phyloP scores from a whole-genome alignment of 1,284 basidiomycete species.

The Abortiporus biennis region DNA sequence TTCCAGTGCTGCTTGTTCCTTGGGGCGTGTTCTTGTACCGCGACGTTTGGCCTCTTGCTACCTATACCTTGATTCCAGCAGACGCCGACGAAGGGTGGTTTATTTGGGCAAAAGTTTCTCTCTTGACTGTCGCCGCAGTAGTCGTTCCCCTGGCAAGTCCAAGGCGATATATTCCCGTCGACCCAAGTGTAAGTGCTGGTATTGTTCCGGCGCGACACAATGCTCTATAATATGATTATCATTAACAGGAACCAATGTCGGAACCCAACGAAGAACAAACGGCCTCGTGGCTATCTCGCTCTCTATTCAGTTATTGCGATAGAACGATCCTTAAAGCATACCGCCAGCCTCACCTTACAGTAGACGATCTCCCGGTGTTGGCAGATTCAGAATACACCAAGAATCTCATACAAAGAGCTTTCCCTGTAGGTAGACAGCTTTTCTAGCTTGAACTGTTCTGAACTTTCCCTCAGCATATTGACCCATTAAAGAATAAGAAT shows the following conservation, averaged over 20 bases:
- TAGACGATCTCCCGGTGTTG: constrained; percentile 32
- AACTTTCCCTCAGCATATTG: constrained; percentile 22
- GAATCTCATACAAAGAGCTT: constrained; percentile 29
- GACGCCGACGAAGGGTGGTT: constrained; percentile 27
- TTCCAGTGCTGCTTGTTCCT: constrained; percentile 6
- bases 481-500: constrained; percentile 15
- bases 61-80: constrained; percentile 31
- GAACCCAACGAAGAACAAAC: constrained; percentile 62
- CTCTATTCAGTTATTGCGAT: constrained; percentile 54
- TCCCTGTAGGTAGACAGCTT: constrained; percentile 19
- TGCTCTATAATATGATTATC: constrained; percentile 10
- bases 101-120: constrained; percentile 24
- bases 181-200: constrained; percentile 24
- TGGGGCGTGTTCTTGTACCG: constrained; percentile 43
- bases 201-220: background rate
- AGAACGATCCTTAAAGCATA: constrained; percentile 22
- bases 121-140: constrained; percentile 32
- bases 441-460: background rate
- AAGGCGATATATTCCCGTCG: constrained; percentile 33
- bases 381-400: constrained; percentile 40
- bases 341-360: constrained; percentile 17
- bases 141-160: constrained; percentile 37
- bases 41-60: constrained; percentile 56
- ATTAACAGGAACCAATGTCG: constrained; percentile 31
- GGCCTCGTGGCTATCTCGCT: constrained; percentile 49